Base-by-base conservation (phyloP, 495 filamentous ascomycete genomes). In the Aspergillus asperescens region DNA sequence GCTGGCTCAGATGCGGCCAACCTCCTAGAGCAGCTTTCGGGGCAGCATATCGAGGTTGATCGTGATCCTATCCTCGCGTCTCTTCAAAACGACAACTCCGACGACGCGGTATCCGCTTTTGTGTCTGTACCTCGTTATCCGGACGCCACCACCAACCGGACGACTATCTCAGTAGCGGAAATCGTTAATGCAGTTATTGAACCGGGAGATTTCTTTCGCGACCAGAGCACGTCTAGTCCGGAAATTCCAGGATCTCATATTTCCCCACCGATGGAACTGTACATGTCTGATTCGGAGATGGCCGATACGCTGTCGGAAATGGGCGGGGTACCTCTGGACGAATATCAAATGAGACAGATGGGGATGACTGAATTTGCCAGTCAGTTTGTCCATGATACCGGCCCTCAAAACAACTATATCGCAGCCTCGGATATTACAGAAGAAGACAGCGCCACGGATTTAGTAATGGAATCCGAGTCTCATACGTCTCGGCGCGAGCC, bases 41-140 rank as follows among this genome's bases (percentile, higher is more conserved):
- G 38, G 15, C 38, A 16, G n/a, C 32, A 18, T 12, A 9, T 23
- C 19, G 38, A 41, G 38, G 19, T 40, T n/a, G 32, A 50, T 7
- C 24, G 20, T 22, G 48, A 19, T 20, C 25, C 48, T 25, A 29
- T 15, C 19, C 7, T 37, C 20, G 10, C 35, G 24, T 38, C 38
- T 18, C 10, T 41, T 6, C 20, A 29, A 20, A 22, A n/a, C n/a
- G 27, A 3, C 27, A 39, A 48, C 43, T 31, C 55, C 15, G 24
- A 58, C 27, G 48, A 50, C 29, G 55, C 44, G n/a, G 32, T 57
- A 23, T 67, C 70, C 28, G 70, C 68, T 48, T 59, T 71, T 4
- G 65, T 69, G 50, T 63, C 70, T 6, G 62, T 73, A 7, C 61
- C 67, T 15, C 67, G 67, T 5, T 66, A 68, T 41, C 61, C 68